Conservation (phyloP, 176 grass and related monocot genomes). For the Pharus latifolius region DNA sequence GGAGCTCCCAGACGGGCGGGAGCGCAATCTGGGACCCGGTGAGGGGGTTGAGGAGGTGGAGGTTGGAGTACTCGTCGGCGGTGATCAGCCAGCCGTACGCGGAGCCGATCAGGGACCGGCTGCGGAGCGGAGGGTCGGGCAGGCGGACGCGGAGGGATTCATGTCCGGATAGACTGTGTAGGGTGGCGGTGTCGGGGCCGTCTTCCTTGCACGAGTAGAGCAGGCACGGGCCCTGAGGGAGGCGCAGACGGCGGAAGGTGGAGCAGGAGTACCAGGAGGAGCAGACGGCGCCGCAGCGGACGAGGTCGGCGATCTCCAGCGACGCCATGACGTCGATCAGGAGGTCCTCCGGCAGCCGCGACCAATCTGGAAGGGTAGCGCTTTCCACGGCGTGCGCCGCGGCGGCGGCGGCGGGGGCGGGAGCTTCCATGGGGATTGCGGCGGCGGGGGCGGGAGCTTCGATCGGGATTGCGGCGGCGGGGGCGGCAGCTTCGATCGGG, state of each 20-base stretch:
- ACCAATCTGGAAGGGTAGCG: background rate
- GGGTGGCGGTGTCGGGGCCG: background rate
- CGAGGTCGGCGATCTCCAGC: background rate
- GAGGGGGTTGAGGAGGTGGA: constrained; percentile 8
- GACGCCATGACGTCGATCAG: background rate
- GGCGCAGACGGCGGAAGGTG: background rate
- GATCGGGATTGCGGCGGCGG: too few species aligned
- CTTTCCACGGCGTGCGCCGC: too few species aligned
- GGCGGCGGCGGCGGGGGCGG: background rate
- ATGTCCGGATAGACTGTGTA: background rate
- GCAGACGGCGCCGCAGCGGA: background rate
- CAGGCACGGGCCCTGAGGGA: background rate
- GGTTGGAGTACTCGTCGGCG: background rate
- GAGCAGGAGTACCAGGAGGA: background rate
- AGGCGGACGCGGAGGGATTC: background rate
- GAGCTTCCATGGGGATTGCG: background rate
- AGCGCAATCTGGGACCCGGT: background rate
- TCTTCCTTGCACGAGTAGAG: background rate
- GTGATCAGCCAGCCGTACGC: constrained; percentile 6
- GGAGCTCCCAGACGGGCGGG: background rate
- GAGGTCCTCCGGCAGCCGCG: background rate
- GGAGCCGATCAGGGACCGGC: background rate
- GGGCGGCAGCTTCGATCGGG: too few species aligned
- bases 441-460: too few species aligned
- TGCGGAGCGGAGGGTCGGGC: background rate